Conservation (phyloP, 176 grass and related monocot species). For the Carex kokanica region DNA sequence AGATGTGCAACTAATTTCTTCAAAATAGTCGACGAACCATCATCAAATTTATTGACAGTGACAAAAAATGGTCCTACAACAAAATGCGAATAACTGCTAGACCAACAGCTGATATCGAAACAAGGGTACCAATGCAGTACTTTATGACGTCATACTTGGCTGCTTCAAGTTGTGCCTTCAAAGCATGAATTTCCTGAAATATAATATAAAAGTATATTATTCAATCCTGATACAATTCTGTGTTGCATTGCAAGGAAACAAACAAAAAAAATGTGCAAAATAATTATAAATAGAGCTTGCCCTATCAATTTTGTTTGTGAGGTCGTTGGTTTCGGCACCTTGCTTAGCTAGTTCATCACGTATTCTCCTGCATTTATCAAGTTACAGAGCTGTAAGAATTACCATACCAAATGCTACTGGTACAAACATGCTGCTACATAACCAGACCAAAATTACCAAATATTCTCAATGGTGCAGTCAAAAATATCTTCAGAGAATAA, state of each 20-base stretch:
- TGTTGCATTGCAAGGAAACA: neutral
- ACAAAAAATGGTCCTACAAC: conserved; percentile 15
- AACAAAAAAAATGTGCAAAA: neutral
- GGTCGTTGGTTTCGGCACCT: conserved; percentile 33
- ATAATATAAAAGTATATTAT: conserved; percentile 1
- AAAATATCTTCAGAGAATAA: neutral
- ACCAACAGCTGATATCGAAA: conserved; percentile 39
- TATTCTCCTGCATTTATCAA: conserved; percentile 34
- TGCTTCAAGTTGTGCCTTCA: conserved; percentile 39
- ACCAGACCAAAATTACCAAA: neutral
- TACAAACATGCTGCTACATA: neutral
- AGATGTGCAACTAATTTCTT: conserved; percentile 13
- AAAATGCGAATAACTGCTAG: conserved; percentile 30
- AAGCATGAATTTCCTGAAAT: conserved; percentile 45
- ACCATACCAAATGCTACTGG: neutral
- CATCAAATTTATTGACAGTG: neutral
- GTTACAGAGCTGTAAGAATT: neutral
- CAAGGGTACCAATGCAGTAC: conserved; percentile 48
- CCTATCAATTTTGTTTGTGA: conserved; percentile 41
- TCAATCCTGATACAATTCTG: conserved; percentile 1
- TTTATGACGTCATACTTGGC: conserved; percentile 50
- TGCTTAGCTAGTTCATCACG: conserved; percentile 50
- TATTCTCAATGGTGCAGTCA: neutral
- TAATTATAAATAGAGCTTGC: neutral
- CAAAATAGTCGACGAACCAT: neutral